A percentile compares a stretch with the other conserved stretches of the same genome.
Evolutionary conservation across 225 moss, liverwort and hornwort genomes (phyloP).

Genomic region (Physcomitrium patens): DNA sequence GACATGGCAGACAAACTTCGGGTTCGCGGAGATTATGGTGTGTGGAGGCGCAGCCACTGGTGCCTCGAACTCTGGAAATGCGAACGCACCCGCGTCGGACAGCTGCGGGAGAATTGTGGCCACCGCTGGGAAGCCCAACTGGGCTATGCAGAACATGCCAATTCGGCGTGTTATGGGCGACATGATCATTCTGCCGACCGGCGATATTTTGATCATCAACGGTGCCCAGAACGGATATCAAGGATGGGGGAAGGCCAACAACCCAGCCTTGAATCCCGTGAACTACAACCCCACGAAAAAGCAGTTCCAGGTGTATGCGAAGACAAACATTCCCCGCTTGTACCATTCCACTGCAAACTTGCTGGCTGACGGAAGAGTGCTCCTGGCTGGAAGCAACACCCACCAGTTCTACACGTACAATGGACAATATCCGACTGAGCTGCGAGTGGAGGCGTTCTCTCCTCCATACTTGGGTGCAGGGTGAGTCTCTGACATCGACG

Average conservation of each 20-base stretch:
- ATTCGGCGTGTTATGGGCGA: constrained; percentile 48
- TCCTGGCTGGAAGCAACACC: constrained; percentile 28
- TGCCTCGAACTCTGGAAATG: constrained; percentile 34
- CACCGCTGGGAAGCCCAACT: constrained; percentile 22
- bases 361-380: constrained; percentile 24
- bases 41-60: constrained; percentile 53
- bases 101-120: constrained; percentile 49
- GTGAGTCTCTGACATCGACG: background rate
- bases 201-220: constrained; percentile 48
- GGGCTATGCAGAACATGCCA: constrained; percentile 61
- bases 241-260: constrained; percentile 48
- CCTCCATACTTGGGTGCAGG: constrained; percentile 24
- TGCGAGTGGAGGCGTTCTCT: constrained; percentile 5
- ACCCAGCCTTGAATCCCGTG: constrained; percentile 40
- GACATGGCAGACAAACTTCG: constrained; percentile 16
- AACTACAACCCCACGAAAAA: constrained; percentile 18
- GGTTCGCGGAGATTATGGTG: constrained; percentile 39
- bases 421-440: constrained; percentile 23
- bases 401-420: constrained; percentile 25
- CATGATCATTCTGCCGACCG: constrained; percentile 55
- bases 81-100: constrained; percentile 11
- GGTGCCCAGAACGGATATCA: constrained; percentile 13
- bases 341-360: constrained; percentile 39
- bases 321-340: constrained; percentile 39
- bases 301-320: constrained; percentile 28